Evolutionary conservation across 2,329 filamentous ascomycete species (phyloP), one percentile per base, ranked within the genome.

Genomic region (Chrysoporthe puriensis): DNA sequence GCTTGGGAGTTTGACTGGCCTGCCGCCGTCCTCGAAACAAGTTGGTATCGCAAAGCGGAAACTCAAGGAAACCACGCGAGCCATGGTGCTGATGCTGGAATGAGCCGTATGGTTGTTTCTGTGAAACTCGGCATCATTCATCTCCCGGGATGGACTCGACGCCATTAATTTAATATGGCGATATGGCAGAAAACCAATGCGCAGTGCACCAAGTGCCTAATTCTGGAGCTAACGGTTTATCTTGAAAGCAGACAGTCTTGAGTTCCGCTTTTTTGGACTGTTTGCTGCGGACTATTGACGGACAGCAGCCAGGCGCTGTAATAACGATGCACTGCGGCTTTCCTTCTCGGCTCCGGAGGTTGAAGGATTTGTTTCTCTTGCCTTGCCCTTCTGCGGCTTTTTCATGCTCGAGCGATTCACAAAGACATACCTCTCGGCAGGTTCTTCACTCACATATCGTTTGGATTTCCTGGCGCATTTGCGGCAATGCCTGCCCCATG

Each of bases 41-140:
- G 52, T 66, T 42, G 66, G 66, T 4, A 18, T 52, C 44, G 66
- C 66, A 21, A 68, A 66, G 54, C 58, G 63, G 6, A 66, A 52
- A 44, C 50, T 68, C 34, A 68, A 63, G 63, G 66, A 68, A 11
- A 63, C 62, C 40, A 66, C 63, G 13, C 59, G 62, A 18, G 66
- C 63, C 5, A 63, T 68, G 58, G 63, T 68, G 63, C 32, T 68
- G 13, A 61, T 59, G 26, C 18, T 68, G 59, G 66, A 68, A 34
- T 68, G n/a, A 66, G 44, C 6, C 4, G 14, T n/a, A 11, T 1
- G 2, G 3, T n/a, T 18, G 2, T 11, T 14, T 14, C 18, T 4
- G 3, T 40, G 18, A 1, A 2, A 18, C 56, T 40, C 36, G 21
- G 18, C 26, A 32, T 42, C 11, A 32, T 21, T 21, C 7, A 40